These are phyloP conservation scores for Aciculosporium take DNA, from an alignment of 2,329 filamentous ascomycete species.

Conservation along the genomic window DNA sequence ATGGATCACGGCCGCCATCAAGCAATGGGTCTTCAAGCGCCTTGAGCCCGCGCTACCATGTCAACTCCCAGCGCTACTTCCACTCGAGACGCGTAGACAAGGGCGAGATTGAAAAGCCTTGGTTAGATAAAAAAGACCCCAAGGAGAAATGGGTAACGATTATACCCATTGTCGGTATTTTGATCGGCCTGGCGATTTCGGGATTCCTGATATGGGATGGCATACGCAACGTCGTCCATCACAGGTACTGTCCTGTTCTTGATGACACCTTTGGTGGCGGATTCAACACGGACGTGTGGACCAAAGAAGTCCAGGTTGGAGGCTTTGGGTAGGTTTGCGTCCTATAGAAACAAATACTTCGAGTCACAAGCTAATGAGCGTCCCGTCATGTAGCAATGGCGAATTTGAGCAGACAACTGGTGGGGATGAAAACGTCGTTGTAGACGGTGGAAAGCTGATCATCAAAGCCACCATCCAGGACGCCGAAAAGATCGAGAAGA, in stretches of 20 bases:
- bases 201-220: conserved; percentile 67
- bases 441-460: conserved; percentile 53
- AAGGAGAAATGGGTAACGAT: conserved; percentile 81
- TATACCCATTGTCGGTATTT: conserved; percentile 57
- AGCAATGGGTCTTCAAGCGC: conserved; percentile 32
- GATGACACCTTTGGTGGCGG: conserved; percentile 50
- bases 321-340: conserved; percentile 52
- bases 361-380: background rate
- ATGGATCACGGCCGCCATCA: conserved; percentile 30
- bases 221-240: conserved; percentile 52
- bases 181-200: conserved; percentile 52
- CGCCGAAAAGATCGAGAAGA: conserved; percentile 44
- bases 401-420: conserved; percentile 67
- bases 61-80: conserved; percentile 45
- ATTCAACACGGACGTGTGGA: conserved; percentile 50
- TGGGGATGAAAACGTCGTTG: conserved; percentile 58
- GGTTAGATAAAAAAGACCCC: conserved; percentile 58
- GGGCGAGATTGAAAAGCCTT: conserved; percentile 61
- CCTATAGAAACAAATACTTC: background rate
- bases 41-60: conserved; percentile 21
- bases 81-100: conserved; percentile 60
- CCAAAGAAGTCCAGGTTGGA: conserved; percentile 59
- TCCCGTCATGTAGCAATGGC: conserved; percentile 44
- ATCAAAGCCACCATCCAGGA: conserved; percentile 73
- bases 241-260: conserved; percentile 58